A percentile compares a stretch with the other conserved stretches of the same genome.
These are phyloP conservation scores for Macadamia integrifolia DNA, from an alignment of 164 flowering plant species.

Conservation along the genomic window DNA sequence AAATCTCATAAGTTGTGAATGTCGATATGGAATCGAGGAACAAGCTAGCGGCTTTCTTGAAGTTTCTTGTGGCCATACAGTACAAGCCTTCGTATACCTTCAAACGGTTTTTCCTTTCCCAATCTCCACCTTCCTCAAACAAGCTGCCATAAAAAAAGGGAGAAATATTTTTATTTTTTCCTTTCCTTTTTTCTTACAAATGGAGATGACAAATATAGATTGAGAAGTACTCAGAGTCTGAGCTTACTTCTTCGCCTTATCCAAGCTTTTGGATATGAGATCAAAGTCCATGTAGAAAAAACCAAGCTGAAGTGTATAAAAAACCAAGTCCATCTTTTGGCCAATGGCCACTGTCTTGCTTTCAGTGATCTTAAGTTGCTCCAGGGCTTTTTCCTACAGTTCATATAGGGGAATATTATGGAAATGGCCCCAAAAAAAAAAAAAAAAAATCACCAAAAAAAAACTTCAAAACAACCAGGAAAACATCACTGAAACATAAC, in stretches of 20 bases:
- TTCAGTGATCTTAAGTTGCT: slow-evolving; percentile 90
- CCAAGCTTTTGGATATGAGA: slow-evolving; percentile 91
- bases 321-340: slow-evolving; percentile 97
- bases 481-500: background rate
- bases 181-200: no score
- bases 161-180: no score
- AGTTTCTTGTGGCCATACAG: slow-evolving; percentile 91
- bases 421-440: no score
- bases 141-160: slow-evolving; percentile 41
- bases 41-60: slow-evolving; percentile 77
- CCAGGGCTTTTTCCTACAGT: slow-evolving; percentile 78
- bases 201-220: background rate
- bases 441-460: background rate
- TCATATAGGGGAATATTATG: slow-evolving; percentile 1
- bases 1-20: slow-evolving; percentile 93
- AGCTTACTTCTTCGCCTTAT: slow-evolving; percentile 88
- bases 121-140: slow-evolving; percentile 99
- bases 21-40: slow-evolving; percentile 96
- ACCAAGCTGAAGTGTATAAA: slow-evolving; percentile 76
- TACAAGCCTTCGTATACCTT: slow-evolving; percentile 95
- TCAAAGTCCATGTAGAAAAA: slow-evolving; percentile 96
- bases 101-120: slow-evolving; percentile 97
- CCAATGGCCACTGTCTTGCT: slow-evolving; percentile 97
- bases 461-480: background rate
- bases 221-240: background rate